phyloP scores from a whole-genome alignment of 2,329 filamentous ascomycete species.

The Neofusicoccum cordaticola region DNA sequence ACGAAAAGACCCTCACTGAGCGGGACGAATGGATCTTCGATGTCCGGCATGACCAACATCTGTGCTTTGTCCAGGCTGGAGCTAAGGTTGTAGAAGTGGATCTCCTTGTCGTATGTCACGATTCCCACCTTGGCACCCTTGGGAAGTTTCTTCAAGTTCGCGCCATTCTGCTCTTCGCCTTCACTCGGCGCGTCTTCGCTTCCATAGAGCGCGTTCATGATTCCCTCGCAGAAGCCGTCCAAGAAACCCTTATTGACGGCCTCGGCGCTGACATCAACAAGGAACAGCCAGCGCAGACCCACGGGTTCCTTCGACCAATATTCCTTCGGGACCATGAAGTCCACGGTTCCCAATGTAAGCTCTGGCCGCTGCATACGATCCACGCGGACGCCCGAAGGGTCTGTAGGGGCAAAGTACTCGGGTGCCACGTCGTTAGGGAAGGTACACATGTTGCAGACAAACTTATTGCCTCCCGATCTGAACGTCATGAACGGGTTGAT shows the following conservation, averaged over 20 bases:
- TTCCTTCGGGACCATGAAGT: conserved; percentile 95
- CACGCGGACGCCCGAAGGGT: conserved; percentile 78
- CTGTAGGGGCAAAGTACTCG: conserved; percentile 91
- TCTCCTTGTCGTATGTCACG: conserved; percentile 91
- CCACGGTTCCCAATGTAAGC: conserved; percentile 85
- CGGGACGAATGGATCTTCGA: conserved; percentile 94
- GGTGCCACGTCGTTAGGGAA: conserved; percentile 91
- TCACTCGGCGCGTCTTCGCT: conserved; percentile 44
- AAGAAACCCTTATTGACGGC: conserved; percentile 87
- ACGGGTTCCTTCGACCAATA: conserved; percentile 97
- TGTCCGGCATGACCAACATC: conserved; percentile 97
- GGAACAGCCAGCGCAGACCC: conserved; percentile 80
- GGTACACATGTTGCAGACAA: conserved; percentile 96
- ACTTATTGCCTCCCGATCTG: conserved; percentile 87
- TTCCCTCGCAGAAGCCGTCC: conserved; percentile 85
- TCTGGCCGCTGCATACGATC: conserved; percentile 89
- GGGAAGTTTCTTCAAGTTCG: conserved; percentile 60
- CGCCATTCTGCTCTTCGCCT: conserved; percentile 49
- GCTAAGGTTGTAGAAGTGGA: conserved; percentile 96
- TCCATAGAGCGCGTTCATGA: conserved; percentile 80
- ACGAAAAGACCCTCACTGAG: conserved; percentile 91
- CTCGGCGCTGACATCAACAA: conserved; percentile 92
- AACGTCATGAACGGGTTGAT: conserved; percentile 99
- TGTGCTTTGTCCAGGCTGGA: conserved; percentile 79
- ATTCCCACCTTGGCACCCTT: conserved; percentile 86